Conservation (phyloP, 352 stramenopile genomes). For the Phytophthora agathidicida region DNA sequence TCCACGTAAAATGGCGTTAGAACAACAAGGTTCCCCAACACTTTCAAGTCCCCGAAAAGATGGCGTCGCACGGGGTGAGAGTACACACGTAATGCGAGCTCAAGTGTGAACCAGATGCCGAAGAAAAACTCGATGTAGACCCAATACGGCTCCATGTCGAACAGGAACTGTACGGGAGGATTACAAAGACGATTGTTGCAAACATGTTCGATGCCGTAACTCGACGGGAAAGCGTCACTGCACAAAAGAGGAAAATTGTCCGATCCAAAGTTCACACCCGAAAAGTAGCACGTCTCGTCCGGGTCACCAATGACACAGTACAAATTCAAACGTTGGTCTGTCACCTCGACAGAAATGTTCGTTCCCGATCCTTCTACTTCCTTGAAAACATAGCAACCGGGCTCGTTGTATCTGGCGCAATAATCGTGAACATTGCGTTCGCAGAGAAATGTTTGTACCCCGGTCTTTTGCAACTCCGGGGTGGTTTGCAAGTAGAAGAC, state of each 20-base stretch:
- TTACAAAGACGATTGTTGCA: slow-evolving; percentile 58
- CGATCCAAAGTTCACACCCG: slow-evolving; percentile 44
- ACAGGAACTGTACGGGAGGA: slow-evolving; percentile 31
- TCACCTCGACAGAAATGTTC: slow-evolving; percentile 13
- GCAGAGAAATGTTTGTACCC: slow-evolving; percentile 44
- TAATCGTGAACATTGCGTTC: slow-evolving; percentile 46
- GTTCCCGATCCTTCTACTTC: slow-evolving; percentile 8
- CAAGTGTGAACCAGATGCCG: slow-evolving; percentile 46
- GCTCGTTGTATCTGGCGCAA: slow-evolving; percentile 32
- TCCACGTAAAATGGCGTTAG: slow-evolving; percentile 47
- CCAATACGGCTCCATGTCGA: slow-evolving; percentile 61
- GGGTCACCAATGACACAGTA: slow-evolving; percentile 26
- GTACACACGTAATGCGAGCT: slow-evolving; percentile 39
- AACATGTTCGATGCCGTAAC: slow-evolving; percentile 21
- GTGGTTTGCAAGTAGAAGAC: slow-evolving; percentile 67
- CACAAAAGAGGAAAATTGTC: slow-evolving; percentile 27
- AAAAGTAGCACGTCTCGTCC: slow-evolving; percentile 30
- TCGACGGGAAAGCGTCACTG: slow-evolving; percentile 25
- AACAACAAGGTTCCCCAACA: slow-evolving; percentile 30
- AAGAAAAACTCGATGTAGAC: slow-evolving; percentile 58
- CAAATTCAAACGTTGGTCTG: slow-evolving; percentile 30
- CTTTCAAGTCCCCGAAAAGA: slow-evolving; percentile 34
- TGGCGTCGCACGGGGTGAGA: slow-evolving; percentile 31
- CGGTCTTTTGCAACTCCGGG: slow-evolving; percentile 54
- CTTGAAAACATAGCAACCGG: slow-evolving; percentile 46